A percentile compares a stretch with the other conserved stretches of the same genome.
Evolutionary conservation across 805 yeast species (phyloP).

Genomic region (Candida tammaniensis): DNA sequence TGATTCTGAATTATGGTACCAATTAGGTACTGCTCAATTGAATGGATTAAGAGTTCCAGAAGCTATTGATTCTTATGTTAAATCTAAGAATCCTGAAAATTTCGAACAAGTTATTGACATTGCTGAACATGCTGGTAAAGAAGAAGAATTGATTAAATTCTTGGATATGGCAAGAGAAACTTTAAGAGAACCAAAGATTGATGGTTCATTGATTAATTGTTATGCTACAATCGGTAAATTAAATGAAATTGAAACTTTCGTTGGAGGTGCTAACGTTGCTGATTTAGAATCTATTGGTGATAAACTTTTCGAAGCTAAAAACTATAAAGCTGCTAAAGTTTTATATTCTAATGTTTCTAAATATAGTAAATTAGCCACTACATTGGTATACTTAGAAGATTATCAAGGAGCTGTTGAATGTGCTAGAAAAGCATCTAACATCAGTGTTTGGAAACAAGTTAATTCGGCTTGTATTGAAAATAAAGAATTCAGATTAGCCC

Average conservation of each 20-base stretch:
- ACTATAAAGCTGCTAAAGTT: constrained; percentile 90
- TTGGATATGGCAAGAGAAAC: constrained; percentile 89
- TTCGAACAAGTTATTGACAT: constrained; percentile 90
- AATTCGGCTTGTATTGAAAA: constrained; percentile 94
- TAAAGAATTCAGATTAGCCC: constrained; percentile 94
- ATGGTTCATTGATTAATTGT: constrained; percentile 85
- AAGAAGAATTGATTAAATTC: constrained; percentile 85
- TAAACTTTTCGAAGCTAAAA: constrained; percentile 71
- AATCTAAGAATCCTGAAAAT: constrained; percentile 88
- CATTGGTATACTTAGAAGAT: constrained; percentile 86
- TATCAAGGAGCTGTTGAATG: constrained; percentile 97
- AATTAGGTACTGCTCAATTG: constrained; percentile 92
- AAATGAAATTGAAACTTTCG: constrained; percentile 78
- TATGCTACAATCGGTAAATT: constrained; percentile 78
- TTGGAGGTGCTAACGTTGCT: constrained; percentile 88
- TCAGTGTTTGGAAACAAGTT: constrained; percentile 95
- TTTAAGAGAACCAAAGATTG: constrained; percentile 87
- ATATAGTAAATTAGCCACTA: constrained; percentile 95
- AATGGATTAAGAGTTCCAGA: constrained; percentile 91
- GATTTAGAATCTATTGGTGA: constrained; percentile 92
- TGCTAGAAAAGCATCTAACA: constrained; percentile 95
- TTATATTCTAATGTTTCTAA: constrained; percentile 84
- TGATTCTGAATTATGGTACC: constrained; percentile 86
- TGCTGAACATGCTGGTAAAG: constrained; percentile 92
- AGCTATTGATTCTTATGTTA: constrained; percentile 87